These are phyloP conservation scores for Trypanosoma brucei DNA, from an alignment of 208 protist species.

Conservation along the genomic window DNA sequence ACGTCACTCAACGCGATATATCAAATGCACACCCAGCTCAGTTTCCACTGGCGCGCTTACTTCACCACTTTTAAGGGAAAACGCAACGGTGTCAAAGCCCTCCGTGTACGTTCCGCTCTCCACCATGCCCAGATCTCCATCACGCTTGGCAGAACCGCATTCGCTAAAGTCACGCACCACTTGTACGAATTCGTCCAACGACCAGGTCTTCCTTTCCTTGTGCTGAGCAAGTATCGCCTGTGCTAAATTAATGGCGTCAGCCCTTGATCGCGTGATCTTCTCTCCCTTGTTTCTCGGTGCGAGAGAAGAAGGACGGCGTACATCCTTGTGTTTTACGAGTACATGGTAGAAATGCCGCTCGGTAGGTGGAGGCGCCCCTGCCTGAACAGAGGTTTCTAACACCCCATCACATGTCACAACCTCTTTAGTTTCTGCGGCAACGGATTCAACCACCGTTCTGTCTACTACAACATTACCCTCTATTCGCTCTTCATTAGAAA, in stretches of 20 bases:
- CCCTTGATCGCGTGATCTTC: slow-evolving; percentile 66
- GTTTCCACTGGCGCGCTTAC: slow-evolving; percentile 78
- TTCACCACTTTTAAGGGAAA: slow-evolving; percentile 46
- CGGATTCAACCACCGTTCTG: not conserved
- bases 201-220: slow-evolving; percentile 37
- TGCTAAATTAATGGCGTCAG: slow-evolving; percentile 66
- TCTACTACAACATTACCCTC: not conserved
- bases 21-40: slow-evolving; percentile 71
- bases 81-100: slow-evolving; percentile 64
- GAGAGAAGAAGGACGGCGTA: slow-evolving; percentile 59
- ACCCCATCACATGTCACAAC: not conserved
- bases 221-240: slow-evolving; percentile 39
- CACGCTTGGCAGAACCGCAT: slow-evolving; percentile 43
- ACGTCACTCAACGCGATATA: slow-evolving; percentile 63
- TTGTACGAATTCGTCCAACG: slow-evolving; percentile 57
- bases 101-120: slow-evolving; percentile 63
- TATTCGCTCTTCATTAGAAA: not conserved
- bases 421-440: not conserved
- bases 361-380: not conserved
- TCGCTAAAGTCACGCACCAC: slow-evolving; percentile 71
- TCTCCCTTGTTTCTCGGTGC: slow-evolving; percentile 63
- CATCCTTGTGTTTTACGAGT: slow-evolving; percentile 87
- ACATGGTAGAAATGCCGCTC: slow-evolving; percentile 73
- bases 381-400: not conserved
- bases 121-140: slow-evolving; percentile 75